Percentiles rank a stretch among this genome's conserved stretches.
Evolutionary conservation across 179 eudicot genomes (phyloP).

Genomic region (Actinidia polygama): DNA sequence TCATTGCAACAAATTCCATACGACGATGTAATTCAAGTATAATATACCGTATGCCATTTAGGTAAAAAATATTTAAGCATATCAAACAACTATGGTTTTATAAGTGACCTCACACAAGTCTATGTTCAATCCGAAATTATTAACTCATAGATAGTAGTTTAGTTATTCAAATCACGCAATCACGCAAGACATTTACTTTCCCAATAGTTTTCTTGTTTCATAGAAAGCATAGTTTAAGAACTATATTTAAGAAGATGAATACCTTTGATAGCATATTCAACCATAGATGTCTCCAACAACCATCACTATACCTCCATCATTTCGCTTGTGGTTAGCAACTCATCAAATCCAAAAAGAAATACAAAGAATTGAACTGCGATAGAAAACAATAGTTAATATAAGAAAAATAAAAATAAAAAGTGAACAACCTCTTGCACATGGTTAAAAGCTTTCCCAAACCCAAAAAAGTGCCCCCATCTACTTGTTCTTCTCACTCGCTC

Average conservation of each 20-base stretch:
- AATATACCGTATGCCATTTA: not conserved
- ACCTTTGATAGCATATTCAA: slow-evolving; percentile 90
- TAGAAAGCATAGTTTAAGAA: not conserved
- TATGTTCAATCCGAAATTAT: not conserved
- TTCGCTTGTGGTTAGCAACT: slow-evolving; percentile 78
- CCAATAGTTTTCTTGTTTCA: not conserved
- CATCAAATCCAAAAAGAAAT: slow-evolving; percentile 70
- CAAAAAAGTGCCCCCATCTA: slow-evolving; percentile 96
- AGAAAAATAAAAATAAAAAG: not conserved
- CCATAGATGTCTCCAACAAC: slow-evolving; percentile 98
- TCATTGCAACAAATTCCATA: not conserved
- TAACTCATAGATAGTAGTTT: not conserved
- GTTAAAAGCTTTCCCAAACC: slow-evolving; percentile 91
- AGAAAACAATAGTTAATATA: not conserved
- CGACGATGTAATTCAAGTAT: not conserved
- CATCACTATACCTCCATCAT: slow-evolving; percentile 94
- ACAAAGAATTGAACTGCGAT: not conserved
- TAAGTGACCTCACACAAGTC: not conserved
- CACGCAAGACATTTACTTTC: not conserved
- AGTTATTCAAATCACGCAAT: slow-evolving; percentile 4
- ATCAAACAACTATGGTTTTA: not conserved
- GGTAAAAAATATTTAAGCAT: not conserved
- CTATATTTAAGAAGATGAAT: slow-evolving; percentile 8
- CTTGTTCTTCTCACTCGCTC: slow-evolving; percentile 97
- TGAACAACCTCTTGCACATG: slow-evolving; percentile 80